Conservation (phyloP, 208 protist genomes). For the Blechomonas ayalai region DNA sequence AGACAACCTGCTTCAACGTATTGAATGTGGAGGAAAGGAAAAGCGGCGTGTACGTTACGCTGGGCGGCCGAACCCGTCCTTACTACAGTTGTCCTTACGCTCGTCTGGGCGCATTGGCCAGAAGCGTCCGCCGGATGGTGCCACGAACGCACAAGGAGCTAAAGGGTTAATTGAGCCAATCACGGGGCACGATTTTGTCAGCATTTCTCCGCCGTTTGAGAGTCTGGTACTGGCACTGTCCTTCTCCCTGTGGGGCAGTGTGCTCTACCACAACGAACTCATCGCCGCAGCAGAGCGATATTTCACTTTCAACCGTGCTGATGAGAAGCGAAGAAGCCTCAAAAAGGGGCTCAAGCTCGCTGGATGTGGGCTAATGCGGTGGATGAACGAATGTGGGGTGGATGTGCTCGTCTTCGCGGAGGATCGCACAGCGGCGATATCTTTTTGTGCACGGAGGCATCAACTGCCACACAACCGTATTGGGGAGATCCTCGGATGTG, state of each 20-base stretch:
- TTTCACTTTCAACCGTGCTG: too few species aligned
- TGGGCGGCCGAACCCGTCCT: background rate
- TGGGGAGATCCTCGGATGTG: too few species aligned
- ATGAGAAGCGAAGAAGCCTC: too few species aligned
- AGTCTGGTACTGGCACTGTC: slow-evolving; percentile 47
- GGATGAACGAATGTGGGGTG: slow-evolving; percentile 33
- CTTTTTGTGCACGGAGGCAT: slow-evolving; percentile 27
- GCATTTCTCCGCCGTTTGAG: slow-evolving; percentile 27
- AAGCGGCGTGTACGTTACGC: background rate
- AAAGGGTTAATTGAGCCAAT: too few species aligned
- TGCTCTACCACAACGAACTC: slow-evolving; percentile 47
- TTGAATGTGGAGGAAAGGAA: too few species aligned
- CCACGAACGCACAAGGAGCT: too few species aligned
- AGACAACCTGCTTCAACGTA: slow-evolving; percentile 12
- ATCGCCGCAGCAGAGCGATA: slow-evolving; percentile 13
- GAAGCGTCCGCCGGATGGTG: too few species aligned
- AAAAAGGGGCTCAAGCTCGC: slow-evolving; percentile 6
- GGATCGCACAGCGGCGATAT: slow-evolving; percentile 25
- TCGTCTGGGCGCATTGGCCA: too few species aligned
- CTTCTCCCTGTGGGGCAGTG: slow-evolving; percentile 44
- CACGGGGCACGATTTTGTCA: slow-evolving; percentile 27
- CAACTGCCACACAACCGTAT: slow-evolving; percentile 16
- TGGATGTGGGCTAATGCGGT: slow-evolving; percentile 8
- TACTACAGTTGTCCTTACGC: too few species aligned
- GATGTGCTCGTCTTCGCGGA: slow-evolving; percentile 34